Base-by-base conservation (phyloP, 495 filamentous ascomycete species). In the Poronia punctata region DNA sequence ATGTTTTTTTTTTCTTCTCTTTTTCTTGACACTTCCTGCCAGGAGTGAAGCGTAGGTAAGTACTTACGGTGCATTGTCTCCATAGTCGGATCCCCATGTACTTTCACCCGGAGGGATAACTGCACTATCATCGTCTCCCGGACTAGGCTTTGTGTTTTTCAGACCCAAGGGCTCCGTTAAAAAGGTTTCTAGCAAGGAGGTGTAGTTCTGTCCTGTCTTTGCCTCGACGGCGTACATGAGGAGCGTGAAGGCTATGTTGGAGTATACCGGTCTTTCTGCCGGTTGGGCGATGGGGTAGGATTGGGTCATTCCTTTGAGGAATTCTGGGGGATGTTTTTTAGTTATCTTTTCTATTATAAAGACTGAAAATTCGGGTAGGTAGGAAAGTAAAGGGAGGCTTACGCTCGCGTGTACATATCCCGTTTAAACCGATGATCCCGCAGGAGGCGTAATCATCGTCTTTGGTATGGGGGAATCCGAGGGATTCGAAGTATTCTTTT, bases 161-260 rank as follows among this genome's bases (percentile, higher is more conserved):
- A 76, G 53, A 5, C 53, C 48, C 7, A 75, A 49, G 1, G 68
- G 64, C n/a, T 49, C 33, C 8, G 61, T 54, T 7, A 74, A 45
- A 8, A 45, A 41, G 1, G 62, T 50, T 20, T 53, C 36, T n/a
- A 75, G 42, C n/a, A 70, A 50, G 4, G 66, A 41, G 7, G 54
- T 44, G 30, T 64, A 65, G 0, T 57, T 50, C 37, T 56, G 58
- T 1, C 65, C 64, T 0, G 62, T 68, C 1, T 65, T 53, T 5
- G 58, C 55, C 22, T 65, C 59, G 5, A 76, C 38, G 0, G 61
- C 64, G 20, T 64, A 59, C 5, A 63, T 66, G 21, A 75, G 60
- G 2, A 75, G 47, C n/a, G 58, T 56, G 35, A 67, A 72, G 0
- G 56, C 64, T 12, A 60, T 58, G 45, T 70, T 72, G 11, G 71